A percentile compares a stretch with the other conserved stretches of the same genome.
phyloP scores from a whole-genome alignment of 371 early-diverging fungal genomes.

The Mucor racemosus region DNA sequence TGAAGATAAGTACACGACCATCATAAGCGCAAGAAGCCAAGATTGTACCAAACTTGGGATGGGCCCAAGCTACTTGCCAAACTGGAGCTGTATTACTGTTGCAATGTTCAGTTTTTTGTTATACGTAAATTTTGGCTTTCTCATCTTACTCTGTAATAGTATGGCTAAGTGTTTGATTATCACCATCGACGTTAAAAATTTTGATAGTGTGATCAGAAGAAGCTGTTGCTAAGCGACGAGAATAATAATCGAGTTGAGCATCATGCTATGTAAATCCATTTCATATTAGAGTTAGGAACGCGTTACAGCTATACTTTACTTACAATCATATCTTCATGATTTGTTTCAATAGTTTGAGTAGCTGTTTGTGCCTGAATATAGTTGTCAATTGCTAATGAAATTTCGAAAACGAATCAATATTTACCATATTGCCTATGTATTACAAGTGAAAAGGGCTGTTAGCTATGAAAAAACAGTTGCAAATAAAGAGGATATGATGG shows the following conservation, averaged over 20 bases:
- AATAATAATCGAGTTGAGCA: constrained; percentile 98
- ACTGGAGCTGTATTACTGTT: constrained; percentile 95
- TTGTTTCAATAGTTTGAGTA: constrained; percentile 80
- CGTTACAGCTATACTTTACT: constrained; percentile 27
- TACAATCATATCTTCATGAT: constrained; percentile 95
- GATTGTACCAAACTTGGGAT: constrained; percentile 95
- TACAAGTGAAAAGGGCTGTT: background rate
- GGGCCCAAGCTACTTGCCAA: constrained; percentile 99
- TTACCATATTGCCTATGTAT: constrained; percentile 3
- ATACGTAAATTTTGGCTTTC: background rate
- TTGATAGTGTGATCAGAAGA: constrained; percentile 95
- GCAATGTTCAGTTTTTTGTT: background rate
- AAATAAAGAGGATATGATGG: background rate
- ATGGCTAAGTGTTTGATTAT: constrained; percentile 77
- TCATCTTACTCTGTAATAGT: constrained; percentile 41
- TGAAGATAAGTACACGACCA: constrained; percentile 93
- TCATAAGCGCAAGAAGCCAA: constrained; percentile 97
- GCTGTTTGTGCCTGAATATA: constrained; percentile 24
- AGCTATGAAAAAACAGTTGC: background rate
- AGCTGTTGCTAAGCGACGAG: constrained; percentile 94
- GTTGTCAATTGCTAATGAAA: background rate
- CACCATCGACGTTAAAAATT: constrained; percentile 89
- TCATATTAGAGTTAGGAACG: background rate
- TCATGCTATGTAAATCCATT: constrained; percentile 78
- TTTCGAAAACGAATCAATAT: background rate